phyloP scores from a whole-genome alignment of 768 basidiomycete species.

The Mycena polygramma region DNA sequence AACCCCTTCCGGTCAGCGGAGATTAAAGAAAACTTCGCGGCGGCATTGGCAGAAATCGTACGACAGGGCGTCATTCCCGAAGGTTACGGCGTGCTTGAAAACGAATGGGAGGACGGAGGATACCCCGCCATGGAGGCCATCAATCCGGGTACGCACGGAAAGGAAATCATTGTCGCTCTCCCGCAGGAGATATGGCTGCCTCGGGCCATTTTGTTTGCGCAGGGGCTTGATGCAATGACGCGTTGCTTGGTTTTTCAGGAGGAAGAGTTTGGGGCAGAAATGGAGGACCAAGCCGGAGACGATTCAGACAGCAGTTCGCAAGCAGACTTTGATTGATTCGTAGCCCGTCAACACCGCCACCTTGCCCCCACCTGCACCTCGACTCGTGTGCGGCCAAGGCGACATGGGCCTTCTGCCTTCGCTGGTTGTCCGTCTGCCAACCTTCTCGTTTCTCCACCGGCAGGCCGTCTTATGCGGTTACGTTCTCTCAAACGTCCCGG shows the following conservation, averaged over 20 bases:
- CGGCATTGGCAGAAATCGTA: background rate
- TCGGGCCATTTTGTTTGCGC: constrained; percentile 8
- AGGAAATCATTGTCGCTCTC: constrained; percentile 1
- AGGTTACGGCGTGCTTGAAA: background rate
- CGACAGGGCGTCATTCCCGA: background rate
- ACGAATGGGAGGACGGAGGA: background rate
- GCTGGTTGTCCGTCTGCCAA: too few species aligned
- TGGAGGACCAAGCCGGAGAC: background rate
- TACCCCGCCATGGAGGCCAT: background rate
- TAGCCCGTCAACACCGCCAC: too few species aligned
- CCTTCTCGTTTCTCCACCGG: too few species aligned
- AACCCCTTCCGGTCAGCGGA: background rate
- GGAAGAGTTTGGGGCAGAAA: background rate
- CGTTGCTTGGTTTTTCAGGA: background rate
- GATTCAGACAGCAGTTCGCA: constrained; percentile 8
- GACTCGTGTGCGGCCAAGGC: too few species aligned
- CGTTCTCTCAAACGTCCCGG: too few species aligned
- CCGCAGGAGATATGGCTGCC: constrained; percentile 19
- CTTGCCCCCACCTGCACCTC: too few species aligned
- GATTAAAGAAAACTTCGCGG: background rate
- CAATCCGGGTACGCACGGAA: background rate
- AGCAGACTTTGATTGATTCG: constrained; percentile 14
- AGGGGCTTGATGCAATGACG: constrained; percentile 6
- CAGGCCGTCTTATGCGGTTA: too few species aligned
- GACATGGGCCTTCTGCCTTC: too few species aligned